These are phyloP conservation scores for Hypoxylon rickii DNA, from an alignment of 495 filamentous ascomycete species.

Conservation along the genomic window DNA sequence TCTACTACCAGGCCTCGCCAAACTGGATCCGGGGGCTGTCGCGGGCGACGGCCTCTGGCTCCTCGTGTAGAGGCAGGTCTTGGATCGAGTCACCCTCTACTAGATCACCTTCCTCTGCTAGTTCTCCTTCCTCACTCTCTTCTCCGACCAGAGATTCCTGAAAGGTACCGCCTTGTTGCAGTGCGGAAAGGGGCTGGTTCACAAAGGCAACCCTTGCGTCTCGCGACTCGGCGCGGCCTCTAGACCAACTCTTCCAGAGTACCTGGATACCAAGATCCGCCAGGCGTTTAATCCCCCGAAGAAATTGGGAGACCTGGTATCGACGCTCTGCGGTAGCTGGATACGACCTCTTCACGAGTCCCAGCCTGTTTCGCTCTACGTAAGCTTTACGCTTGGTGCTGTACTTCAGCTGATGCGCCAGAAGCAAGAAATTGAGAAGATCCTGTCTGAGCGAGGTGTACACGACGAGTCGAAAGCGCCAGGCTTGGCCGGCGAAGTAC, in stretches of 20 bases:
- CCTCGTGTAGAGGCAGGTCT: too few species aligned
- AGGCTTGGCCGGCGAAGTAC: slow-evolving; percentile 13
- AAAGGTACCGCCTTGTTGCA: too few species aligned
- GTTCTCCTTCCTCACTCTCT: too few species aligned
- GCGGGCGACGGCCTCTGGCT: too few species aligned
- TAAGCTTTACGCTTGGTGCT: neutral
- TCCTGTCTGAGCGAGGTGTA: neutral
- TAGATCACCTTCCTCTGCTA: too few species aligned
- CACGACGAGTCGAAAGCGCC: slow-evolving; percentile 5
- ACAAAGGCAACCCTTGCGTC: neutral
- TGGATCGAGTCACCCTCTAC: too few species aligned
- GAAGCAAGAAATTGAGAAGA: slow-evolving; percentile 2
- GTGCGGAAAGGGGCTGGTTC: too few species aligned
- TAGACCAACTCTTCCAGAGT: neutral
- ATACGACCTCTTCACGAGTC: neutral
- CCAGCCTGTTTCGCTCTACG: neutral
- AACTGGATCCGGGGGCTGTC: too few species aligned
- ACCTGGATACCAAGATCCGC: slow-evolving; percentile 9
- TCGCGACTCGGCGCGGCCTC: neutral
- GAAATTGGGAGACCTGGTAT: neutral
- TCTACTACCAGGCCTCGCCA: too few species aligned
- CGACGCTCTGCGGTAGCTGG: slow-evolving; percentile 14
- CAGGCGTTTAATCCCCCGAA: slow-evolving; percentile 1
- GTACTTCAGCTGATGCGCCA: slow-evolving; percentile 5
- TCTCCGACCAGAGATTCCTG: too few species aligned